Conservation (phyloP, 495 filamentous ascomycete genomes). For the Penicillium steckii region DNA sequence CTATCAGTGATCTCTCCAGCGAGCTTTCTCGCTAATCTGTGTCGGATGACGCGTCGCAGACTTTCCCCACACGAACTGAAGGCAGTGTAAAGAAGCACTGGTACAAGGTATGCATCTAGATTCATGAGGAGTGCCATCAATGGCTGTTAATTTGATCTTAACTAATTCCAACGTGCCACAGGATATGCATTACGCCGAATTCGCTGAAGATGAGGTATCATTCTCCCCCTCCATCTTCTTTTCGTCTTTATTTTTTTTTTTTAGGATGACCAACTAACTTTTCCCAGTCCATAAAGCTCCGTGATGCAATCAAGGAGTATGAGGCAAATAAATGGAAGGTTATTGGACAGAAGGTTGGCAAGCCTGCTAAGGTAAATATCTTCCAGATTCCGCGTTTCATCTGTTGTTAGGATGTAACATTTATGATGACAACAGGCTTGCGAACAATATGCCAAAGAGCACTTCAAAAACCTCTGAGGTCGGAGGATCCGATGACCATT, state of each 20-base stretch:
- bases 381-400: background rate
- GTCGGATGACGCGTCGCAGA: constrained; percentile 51
- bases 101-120: constrained; percentile 76
- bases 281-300: constrained; percentile 72
- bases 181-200: constrained; percentile 99
- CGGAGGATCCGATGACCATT: constrained; percentile 26
- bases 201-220: constrained; percentile 93
- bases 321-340: constrained; percentile 98
- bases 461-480: constrained; percentile 63
- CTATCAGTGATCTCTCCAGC: no score
- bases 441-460: constrained; percentile 97
- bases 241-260: background rate
- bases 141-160: background rate
- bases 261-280: constrained; percentile 26
- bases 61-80: constrained; percentile 89
- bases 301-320: constrained; percentile 97
- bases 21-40: constrained; percentile 3
- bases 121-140: background rate
- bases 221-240: constrained; percentile 4
- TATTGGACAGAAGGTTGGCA: constrained; percentile 93
- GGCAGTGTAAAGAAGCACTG: constrained; percentile 99
- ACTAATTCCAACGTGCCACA: constrained; percentile 31
- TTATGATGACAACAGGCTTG: constrained; percentile 63
- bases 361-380: constrained; percentile 83
- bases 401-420: constrained; percentile 9